Percentiles rank a stretch among this genome's conserved stretches.
Conservation (phyloP, 306 rosid genomes). For the Boehmeria nivea region DNA sequence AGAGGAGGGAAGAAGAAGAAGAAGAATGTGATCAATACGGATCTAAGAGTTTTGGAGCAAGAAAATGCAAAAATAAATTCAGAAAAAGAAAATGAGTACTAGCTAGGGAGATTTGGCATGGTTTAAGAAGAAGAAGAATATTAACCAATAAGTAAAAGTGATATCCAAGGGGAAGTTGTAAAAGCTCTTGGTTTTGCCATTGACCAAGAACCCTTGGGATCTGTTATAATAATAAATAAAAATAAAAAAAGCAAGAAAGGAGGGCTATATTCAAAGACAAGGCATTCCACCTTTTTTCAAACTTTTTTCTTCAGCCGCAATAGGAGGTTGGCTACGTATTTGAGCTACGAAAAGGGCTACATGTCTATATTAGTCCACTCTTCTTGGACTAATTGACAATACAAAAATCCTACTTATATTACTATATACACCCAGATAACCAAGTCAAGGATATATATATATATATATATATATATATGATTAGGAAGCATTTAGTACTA, state of each 20-base stretch:
- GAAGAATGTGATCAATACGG: conserved; percentile 19
- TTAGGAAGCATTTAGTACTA: too few relatives aligned
- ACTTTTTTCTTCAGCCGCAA: conserved; percentile 31
- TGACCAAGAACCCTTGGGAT: conserved; percentile 32
- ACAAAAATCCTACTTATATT: too few relatives aligned
- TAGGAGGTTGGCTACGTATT: conserved; percentile 8
- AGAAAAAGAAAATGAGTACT: too few relatives aligned
- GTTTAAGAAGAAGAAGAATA: too few relatives aligned
- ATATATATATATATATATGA: too few relatives aligned
- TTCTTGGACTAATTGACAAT: too few relatives aligned
- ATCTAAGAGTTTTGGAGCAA: too few relatives aligned
- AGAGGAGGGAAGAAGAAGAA: conserved; percentile 3
- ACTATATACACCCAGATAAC: too few relatives aligned
- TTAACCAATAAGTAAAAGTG: conserved; percentile 31
- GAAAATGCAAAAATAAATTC: too few relatives aligned
- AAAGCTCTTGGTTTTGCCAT: conserved; percentile 30
- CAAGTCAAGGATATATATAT: too few relatives aligned
- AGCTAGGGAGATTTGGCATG: too few relatives aligned
- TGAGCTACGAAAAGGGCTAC: conserved; percentile 7
- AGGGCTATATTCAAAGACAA: conserved; percentile 24
- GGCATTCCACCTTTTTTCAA: conserved; percentile 12
- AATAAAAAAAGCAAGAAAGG: conserved; percentile 23
- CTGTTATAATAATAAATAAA: conserved; percentile 2
- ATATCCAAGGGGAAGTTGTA: conserved; percentile 20
- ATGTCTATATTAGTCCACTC: background rate